Evolutionary conservation across 345 rosid genomes (phyloP).

Genomic region (Angophora floribunda): DNA sequence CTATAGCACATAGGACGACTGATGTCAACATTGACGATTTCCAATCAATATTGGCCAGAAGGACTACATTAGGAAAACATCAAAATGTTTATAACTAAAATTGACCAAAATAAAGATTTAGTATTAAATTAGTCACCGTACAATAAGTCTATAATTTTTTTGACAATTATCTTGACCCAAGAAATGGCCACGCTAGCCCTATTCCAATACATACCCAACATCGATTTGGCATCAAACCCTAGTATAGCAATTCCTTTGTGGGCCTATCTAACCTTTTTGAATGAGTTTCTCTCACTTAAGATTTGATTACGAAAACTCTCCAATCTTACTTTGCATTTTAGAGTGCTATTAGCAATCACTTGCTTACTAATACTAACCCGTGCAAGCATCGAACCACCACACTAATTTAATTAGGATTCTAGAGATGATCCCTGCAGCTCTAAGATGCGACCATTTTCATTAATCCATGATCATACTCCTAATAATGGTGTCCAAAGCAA

Average conservation of each 20-base stretch:
- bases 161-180: too few relatives aligned
- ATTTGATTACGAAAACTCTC: neutral
- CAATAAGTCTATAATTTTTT: too few relatives aligned
- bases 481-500: neutral
- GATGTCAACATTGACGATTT: neutral
- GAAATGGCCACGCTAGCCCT: neutral
- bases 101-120: too few relatives aligned
- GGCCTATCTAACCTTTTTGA: neutral
- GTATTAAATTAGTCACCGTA: neutral
- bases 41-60: neutral
- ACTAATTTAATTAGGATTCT: neutral
- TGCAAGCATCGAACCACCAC: neutral
- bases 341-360: neutral
- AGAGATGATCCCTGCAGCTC: neutral
- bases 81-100: too few relatives aligned
- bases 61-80: too few relatives aligned
- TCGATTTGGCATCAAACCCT: constrained; percentile 16
- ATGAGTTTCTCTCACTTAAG: neutral
- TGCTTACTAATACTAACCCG: neutral
- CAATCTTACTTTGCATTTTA: neutral
- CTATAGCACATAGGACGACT: accelerated
- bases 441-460: neutral
- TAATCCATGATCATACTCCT: neutral
- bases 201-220: constrained; percentile 22
- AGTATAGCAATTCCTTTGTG: neutral